Percentiles rank a stretch among this genome's conserved stretches.
Evolutionary conservation across 306 rosid species (phyloP).

Genomic region (Vigna trinervia): DNA sequence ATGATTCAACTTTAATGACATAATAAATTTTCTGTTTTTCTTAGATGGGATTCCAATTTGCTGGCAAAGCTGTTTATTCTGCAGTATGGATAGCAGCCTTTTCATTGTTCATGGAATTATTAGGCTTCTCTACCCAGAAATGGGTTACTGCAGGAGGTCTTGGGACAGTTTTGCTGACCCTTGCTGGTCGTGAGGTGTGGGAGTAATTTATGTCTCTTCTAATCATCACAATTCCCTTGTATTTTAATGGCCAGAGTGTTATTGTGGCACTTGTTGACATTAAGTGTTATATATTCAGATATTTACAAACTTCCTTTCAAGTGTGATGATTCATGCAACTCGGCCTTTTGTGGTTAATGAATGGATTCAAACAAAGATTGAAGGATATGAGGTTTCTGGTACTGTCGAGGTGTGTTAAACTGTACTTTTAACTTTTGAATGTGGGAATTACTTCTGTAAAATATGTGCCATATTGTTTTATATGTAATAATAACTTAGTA

Average conservation of each 20-base stretch:
- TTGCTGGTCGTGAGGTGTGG: slow-evolving; percentile 96
- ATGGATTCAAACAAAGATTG: slow-evolving; percentile 95
- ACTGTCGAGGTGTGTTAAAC: slow-evolving; percentile 81
- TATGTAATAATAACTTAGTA: slow-evolving; percentile 10
- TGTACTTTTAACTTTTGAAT: slow-evolving; percentile 30
- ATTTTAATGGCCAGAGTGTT: slow-evolving; percentile 26
- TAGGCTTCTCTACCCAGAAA: slow-evolving; percentile 94
- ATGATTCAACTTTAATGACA: slow-evolving; percentile 32
- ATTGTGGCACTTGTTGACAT: slow-evolving; percentile 37
- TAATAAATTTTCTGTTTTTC: slow-evolving; percentile 35
- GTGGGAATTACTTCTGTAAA: slow-evolving; percentile 8
- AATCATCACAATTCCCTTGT: slow-evolving; percentile 6
- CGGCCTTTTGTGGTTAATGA: slow-evolving; percentile 94
- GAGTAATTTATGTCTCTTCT: slow-evolving; percentile 20
- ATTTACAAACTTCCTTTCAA: slow-evolving; percentile 96
- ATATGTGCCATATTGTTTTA: slow-evolving; percentile 17
- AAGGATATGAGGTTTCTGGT: slow-evolving; percentile 98
- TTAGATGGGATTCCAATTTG: slow-evolving; percentile 98
- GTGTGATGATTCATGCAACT: slow-evolving; percentile 95
- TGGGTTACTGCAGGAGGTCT: slow-evolving; percentile 99
- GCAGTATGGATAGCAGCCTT: slow-evolving; percentile 97
- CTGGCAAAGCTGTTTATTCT: slow-evolving; percentile 86
- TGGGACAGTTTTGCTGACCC: slow-evolving; percentile 95
- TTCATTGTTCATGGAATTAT: slow-evolving; percentile 91
- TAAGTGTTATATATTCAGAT: slow-evolving; percentile 58